These are phyloP conservation scores for Rhizophora mangle DNA, from an alignment of 345 rosid species.

Conservation along the genomic window DNA sequence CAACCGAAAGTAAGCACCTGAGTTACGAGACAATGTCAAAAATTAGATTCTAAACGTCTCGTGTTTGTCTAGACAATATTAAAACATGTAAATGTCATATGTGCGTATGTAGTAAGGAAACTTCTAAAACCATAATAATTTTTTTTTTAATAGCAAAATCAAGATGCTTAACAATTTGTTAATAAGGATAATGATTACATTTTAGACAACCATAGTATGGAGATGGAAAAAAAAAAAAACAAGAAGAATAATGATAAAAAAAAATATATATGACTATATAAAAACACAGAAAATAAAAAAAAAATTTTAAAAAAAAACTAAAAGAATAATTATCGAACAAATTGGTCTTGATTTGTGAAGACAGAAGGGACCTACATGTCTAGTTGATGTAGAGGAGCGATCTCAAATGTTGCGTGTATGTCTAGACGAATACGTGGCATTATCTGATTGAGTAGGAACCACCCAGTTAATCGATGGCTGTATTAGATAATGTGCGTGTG, in stretches of 20 bases:
- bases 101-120: no score
- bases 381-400: conserved; percentile 26
- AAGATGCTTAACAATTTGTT: no score
- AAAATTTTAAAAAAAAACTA: neutral
- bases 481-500: conserved; percentile 9
- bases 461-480: conserved; percentile 3
- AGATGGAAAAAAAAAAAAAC: neutral
- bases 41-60: no score
- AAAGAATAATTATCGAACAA: neutral
- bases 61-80: no score
- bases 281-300: neutral
- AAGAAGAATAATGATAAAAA: neutral
- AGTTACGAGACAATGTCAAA: no score
- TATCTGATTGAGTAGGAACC: conserved; percentile 7
- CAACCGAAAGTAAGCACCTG: no score
- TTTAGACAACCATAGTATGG: no score
- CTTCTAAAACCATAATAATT: no score
- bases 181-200: no score
- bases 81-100: no score
- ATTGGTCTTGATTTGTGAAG: conserved; percentile 41
- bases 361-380: conserved; percentile 66
- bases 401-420: conserved; percentile 48
- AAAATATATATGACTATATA: no score
- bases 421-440: conserved; percentile 39
- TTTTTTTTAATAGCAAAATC: no score